A percentile compares a stretch with the other conserved stretches of the same genome.
These are phyloP conservation scores for Lyophyllum semitale DNA, from an alignment of 768 basidiomycete genomes.

Conservation along the genomic window DNA sequence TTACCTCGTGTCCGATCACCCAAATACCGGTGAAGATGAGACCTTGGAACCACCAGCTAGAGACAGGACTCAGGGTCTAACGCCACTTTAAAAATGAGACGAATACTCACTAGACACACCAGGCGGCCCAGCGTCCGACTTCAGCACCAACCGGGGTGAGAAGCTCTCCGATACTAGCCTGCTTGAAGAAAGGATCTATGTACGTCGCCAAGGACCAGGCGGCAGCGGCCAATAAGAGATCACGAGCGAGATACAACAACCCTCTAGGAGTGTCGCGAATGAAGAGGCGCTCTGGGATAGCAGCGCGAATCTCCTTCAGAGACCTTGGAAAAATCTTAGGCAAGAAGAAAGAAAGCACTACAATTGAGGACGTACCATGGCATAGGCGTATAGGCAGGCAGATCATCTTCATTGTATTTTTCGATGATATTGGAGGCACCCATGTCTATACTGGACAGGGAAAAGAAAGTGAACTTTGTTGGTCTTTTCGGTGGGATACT, in stretches of 20 bases:
- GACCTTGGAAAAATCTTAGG: slow-evolving; percentile 32
- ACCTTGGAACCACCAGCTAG: slow-evolving; percentile 64
- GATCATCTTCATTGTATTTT: slow-evolving; percentile 39
- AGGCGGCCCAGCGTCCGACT: slow-evolving; percentile 40
- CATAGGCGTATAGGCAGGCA: slow-evolving; percentile 48
- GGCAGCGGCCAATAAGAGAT: slow-evolving; percentile 43
- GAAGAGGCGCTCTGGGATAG: slow-evolving; percentile 49
- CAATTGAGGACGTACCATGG: slow-evolving; percentile 35
- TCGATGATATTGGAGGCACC: slow-evolving; percentile 11
- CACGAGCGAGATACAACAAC: slow-evolving; percentile 44
- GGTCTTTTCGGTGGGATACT: neutral
- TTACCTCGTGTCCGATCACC: slow-evolving; percentile 62
- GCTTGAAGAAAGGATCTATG: slow-evolving; percentile 45
- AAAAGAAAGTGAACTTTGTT: slow-evolving; percentile 6
- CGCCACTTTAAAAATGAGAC: neutral
- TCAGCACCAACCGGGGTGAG: slow-evolving; percentile 39
- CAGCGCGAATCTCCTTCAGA: slow-evolving; percentile 50
- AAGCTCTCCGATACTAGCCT: slow-evolving; percentile 16
- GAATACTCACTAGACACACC: slow-evolving; percentile 46
- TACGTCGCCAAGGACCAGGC: slow-evolving; percentile 43
- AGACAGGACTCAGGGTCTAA: neutral
- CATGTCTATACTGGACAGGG: slow-evolving; percentile 14
- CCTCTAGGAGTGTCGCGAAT: slow-evolving; percentile 41
- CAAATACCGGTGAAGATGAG: slow-evolving; percentile 59
- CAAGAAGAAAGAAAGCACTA: neutral